Percentiles rank a stretch among this genome's conserved stretches.
phyloP scores from a whole-genome alignment of 495 filamentous ascomycete species.

The Aspergillus saccharolyticus region DNA sequence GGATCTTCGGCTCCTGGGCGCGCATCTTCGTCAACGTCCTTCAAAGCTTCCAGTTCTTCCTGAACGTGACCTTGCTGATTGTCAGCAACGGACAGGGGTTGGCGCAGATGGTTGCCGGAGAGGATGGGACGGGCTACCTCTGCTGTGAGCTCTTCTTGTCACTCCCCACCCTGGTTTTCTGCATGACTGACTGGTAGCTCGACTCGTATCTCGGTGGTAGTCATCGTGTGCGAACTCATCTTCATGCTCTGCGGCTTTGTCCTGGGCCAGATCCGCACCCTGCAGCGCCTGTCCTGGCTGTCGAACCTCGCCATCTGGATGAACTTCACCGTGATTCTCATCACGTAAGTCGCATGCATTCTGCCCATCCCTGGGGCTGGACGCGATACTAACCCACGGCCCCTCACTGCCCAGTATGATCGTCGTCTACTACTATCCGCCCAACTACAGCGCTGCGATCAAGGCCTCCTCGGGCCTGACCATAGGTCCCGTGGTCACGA shows the following conservation, averaged over 20 bases:
- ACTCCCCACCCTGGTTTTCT: background rate
- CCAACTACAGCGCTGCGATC: background rate
- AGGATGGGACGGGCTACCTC: background rate
- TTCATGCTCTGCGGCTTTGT: background rate
- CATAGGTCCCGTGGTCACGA: background rate
- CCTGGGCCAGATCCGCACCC: background rate
- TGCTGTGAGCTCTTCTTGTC: no score
- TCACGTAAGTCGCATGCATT: no score
- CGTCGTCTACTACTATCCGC: background rate
- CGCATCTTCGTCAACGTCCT: background rate
- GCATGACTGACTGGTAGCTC: background rate
- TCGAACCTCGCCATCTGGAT: slow-evolving; percentile 4
- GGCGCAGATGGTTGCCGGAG: background rate
- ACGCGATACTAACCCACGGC: no score
- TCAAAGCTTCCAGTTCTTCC: slow-evolving; percentile 1
- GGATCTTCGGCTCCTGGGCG: background rate
- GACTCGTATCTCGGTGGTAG: background rate
- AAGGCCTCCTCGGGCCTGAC: background rate
- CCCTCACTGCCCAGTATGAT: background rate
- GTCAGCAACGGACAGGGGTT: background rate
- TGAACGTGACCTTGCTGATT: background rate
- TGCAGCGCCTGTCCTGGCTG: slow-evolving; percentile 1
- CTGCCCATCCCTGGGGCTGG: no score
- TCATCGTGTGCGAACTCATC: background rate
- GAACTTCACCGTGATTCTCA: background rate